phyloP scores from a whole-genome alignment of 1,284 basidiomycete species.

The Trichosporon inkin region DNA sequence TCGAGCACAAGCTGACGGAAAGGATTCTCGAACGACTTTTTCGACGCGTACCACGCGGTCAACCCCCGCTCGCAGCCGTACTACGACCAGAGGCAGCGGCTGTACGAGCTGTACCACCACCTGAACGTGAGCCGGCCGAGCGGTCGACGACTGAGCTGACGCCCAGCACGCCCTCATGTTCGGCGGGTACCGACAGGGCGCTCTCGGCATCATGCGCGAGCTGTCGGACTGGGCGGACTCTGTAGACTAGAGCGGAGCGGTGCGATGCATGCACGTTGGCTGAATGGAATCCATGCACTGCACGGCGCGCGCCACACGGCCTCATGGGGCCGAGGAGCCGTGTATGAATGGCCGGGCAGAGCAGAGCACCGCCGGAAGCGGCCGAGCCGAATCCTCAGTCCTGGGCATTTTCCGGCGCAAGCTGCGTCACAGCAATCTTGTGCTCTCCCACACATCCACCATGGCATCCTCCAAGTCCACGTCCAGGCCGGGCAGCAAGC shows the following conservation, averaged over 20 bases:
- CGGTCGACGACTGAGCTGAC: not conserved
- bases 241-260: slow-evolving; percentile 9
- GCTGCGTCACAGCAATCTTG: not conserved
- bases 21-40: slow-evolving; percentile 67
- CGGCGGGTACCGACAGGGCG: slow-evolving; percentile 41
- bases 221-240: slow-evolving; percentile 37
- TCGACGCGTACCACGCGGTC: slow-evolving; percentile 65
- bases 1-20: slow-evolving; percentile 11
- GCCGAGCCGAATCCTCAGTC: too few relatives aligned
- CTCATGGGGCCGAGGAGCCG: too few relatives aligned
- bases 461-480: not conserved
- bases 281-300: not conserved
- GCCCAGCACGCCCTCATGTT: slow-evolving; percentile 47
- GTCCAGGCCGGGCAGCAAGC: not conserved
- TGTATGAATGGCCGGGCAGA: too few relatives aligned
- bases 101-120: slow-evolving; percentile 84
- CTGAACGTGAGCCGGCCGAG: slow-evolving; percentile 56
- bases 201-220: slow-evolving; percentile 40
- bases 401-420: too few relatives aligned
- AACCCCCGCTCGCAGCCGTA: slow-evolving; percentile 68
- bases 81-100: slow-evolving; percentile 63
- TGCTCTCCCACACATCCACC: not conserved
- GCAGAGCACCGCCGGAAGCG: not conserved
- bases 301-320: not conserved
- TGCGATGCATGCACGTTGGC: too few relatives aligned